Evolutionary conservation across 2,329 filamentous ascomycete species (phyloP).

Genomic region (Incumbomyces lentus): DNA sequence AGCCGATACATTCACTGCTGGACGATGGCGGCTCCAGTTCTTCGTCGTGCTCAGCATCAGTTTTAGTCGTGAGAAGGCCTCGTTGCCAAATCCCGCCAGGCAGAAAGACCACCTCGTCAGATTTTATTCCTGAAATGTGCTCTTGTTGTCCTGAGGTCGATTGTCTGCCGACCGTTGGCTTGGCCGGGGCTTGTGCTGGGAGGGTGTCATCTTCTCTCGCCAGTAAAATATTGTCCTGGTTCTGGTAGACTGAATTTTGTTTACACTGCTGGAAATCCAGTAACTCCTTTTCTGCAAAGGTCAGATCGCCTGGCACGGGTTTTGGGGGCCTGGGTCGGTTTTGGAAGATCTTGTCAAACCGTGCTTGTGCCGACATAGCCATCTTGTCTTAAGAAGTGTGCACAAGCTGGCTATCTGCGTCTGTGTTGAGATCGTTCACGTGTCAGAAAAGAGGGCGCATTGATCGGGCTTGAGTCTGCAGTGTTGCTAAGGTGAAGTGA

Average conservation of each 20-base stretch:
- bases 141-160: not conserved
- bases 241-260: not conserved
- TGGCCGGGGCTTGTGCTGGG: not conserved
- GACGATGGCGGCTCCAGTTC: conserved; percentile 1
- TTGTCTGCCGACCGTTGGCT: not conserved
- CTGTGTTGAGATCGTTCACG: too few relatives aligned
- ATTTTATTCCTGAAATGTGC: not conserved
- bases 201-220: conserved; percentile 7
- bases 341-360: not conserved
- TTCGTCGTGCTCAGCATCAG: conserved; percentile 9
- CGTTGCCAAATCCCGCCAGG: not conserved
- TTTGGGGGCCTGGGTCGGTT: not conserved
- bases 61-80: conserved; percentile 6
- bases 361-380: not conserved
- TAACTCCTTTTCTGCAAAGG: not conserved
- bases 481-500: too few relatives aligned
- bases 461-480: too few relatives aligned
- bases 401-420: too few relatives aligned
- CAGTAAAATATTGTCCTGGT: not conserved
- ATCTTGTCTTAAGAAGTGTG: not conserved
- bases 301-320: not conserved
- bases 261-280: not conserved
- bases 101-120: not conserved
- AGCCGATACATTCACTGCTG: conserved; percentile 11
- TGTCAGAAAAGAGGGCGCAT: too few relatives aligned